phyloP scores from a whole-genome alignment of 225 moss, liverwort and hornwort species.

The Marchantia polymorpha region DNA sequence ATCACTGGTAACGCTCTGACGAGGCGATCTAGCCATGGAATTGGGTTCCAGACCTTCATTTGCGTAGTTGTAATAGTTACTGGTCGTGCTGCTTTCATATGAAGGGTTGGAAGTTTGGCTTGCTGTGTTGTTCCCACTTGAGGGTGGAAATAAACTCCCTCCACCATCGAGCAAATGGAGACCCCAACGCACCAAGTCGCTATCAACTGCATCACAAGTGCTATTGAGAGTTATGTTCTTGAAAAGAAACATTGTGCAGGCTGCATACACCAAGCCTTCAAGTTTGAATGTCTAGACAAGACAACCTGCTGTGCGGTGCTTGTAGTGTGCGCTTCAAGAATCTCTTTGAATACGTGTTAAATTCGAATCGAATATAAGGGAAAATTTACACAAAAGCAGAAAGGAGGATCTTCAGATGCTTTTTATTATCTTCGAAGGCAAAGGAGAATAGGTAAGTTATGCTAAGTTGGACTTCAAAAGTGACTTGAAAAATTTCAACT shows the following conservation, averaged over 20 bases:
- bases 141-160: slow-evolving; percentile 19
- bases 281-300: neutral
- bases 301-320: neutral
- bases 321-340: neutral
- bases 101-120: slow-evolving; percentile 6
- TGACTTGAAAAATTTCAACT: neutral
- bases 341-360: neutral
- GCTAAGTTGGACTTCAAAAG: neutral
- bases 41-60: slow-evolving; percentile 15
- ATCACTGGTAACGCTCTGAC: slow-evolving; percentile 48
- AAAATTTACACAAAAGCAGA: neutral
- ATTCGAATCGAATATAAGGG: too few relatives aligned
- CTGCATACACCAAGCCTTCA: neutral
- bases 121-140: slow-evolving; percentile 18
- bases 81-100: slow-evolving; percentile 8
- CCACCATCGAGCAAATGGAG: slow-evolving; percentile 42
- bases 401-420: neutral
- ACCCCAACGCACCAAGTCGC: slow-evolving; percentile 42
- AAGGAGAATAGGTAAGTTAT: neutral
- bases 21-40: slow-evolving; percentile 34
- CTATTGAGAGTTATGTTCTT: neutral
- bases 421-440: neutral
- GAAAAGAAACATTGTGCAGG: neutral
- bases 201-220: slow-evolving; percentile 34
- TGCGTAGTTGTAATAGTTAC: slow-evolving; percentile 5